Evolutionary conservation across 176 grass and related monocot species (phyloP).

Genomic region (Eleusine indica): DNA sequence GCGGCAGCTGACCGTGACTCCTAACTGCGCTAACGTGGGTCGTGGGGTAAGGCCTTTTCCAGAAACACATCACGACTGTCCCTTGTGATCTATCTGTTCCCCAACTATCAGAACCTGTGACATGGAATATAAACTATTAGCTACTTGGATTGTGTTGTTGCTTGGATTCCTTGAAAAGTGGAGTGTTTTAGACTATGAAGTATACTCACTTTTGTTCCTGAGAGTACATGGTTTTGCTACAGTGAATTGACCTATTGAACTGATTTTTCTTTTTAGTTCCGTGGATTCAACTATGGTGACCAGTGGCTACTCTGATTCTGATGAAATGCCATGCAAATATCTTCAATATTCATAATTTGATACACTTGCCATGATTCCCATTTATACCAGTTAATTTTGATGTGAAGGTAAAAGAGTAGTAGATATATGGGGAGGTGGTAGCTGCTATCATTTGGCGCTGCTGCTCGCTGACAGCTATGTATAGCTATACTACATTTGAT

Average conservation of each 20-base stretch:
- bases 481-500: not conserved
- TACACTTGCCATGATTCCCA: not conserved
- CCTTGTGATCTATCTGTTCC: not conserved
- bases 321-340: constrained; percentile 15
- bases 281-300: not conserved
- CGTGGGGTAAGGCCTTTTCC: not conserved
- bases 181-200: not conserved
- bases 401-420: constrained; percentile 3
- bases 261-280: constrained; percentile 1
- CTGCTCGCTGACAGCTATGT: not conserved
- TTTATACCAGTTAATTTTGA: not conserved
- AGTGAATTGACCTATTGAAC: constrained; percentile 15
- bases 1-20: not conserved
- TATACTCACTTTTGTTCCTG: constrained; percentile 9
- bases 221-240: constrained; percentile 20
- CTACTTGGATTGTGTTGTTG: constrained; percentile 25
- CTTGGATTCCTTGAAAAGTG: constrained; percentile 29
- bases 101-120: not conserved
- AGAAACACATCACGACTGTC: not conserved
- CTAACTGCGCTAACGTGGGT: not conserved
- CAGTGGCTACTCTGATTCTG: constrained; percentile 10
- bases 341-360: not conserved
- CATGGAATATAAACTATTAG: constrained; percentile 19
- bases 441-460: not conserved
- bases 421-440: not conserved